Conservation (phyloP, 257 asterid genomes). For the Solanum chiquidenum region DNA sequence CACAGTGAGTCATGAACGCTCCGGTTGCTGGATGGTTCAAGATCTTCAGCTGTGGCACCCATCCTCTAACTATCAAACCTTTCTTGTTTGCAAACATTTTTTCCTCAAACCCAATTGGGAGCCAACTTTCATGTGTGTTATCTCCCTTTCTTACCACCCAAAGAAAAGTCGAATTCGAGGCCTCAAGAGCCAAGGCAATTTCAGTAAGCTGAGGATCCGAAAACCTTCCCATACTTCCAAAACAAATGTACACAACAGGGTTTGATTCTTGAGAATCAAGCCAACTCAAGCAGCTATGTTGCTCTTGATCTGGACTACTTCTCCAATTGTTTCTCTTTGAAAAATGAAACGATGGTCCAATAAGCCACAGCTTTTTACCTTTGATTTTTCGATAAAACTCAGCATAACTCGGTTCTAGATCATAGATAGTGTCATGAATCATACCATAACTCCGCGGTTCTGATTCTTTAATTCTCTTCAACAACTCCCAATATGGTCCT, state of each 20-base stretch:
- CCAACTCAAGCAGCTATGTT: constrained; percentile 5
- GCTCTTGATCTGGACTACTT: neutral
- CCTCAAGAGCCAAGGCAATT: constrained; percentile 15
- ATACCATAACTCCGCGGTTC: constrained; percentile 12
- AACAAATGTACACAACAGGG: constrained; percentile 13
- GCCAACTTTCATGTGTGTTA: neutral
- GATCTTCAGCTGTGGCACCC: constrained; percentile 20
- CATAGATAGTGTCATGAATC: constrained; percentile 6
- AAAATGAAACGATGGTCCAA: constrained; percentile 21
- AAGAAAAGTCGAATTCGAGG: neutral
- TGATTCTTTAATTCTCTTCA: neutral
- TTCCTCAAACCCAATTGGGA: constrained; percentile 12
- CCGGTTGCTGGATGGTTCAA: constrained; percentile 11
- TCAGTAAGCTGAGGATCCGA: constrained; percentile 11
- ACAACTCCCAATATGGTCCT: neutral
- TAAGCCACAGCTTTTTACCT: constrained; percentile 2
- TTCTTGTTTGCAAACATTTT: neutral
- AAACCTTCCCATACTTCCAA: constrained; percentile 11
- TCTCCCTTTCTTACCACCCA: constrained; percentile 14
- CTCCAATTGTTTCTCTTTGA: neutral
- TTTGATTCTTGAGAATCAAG: neutral
- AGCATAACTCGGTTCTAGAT: constrained; percentile 14
- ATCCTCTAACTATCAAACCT: constrained; percentile 14
- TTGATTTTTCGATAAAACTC: constrained; percentile 6
- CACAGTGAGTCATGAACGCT: constrained; percentile 23